Base-by-base conservation (phyloP, 2,329 filamentous ascomycete species). In the Colletotrichum godetiae region DNA sequence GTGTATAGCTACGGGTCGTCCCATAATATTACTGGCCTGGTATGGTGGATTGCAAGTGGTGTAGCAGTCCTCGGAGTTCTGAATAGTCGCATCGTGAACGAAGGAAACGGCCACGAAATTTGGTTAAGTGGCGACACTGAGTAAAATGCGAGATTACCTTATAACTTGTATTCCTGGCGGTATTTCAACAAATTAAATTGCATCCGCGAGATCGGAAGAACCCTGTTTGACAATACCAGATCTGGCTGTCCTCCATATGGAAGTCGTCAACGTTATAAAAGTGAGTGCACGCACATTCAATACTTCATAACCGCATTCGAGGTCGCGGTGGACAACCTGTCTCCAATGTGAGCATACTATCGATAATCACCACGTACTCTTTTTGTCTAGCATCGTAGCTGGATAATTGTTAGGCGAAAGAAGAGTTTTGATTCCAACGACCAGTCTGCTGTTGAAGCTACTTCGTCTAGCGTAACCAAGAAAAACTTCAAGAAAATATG, bases 51-150 rank as follows among this genome's bases (percentile, higher is more conserved):
- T 13, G 67, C 67, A 5, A 70, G 67, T 13, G 67, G 27, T 5
- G 60, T 70, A 15, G 61, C 67, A n/a, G 55, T 56, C 15, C 5
- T 70, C 4, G 67, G 67, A 3, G 66, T 61, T 56, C 31, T 70
- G 15, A 70, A 70, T 8, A 70, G 67, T 24, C 37, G 55, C 3
- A 66, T 70, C n/a, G 67, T 66, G 3, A 60, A 66, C 4, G 67
- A 70, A 53, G 67, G 67, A n/a, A 70, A 60, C 12, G 67, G 67
- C 11, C 67, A 70, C 27, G 67, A 70, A 24, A 66, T 70, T 6
- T 70, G 67, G 67, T 53, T 70, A 13, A 66, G 55, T 0, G 67
- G 67, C 4, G 67, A 70, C 1, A 55, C 55, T n/a, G 60, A 69
- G 3, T 69, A 69, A 29, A 11, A n/a, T 22, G 3, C 19, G 8